Conservation (phyloP, 1,284 basidiomycete species). For the Rhodofomes roseus region DNA sequence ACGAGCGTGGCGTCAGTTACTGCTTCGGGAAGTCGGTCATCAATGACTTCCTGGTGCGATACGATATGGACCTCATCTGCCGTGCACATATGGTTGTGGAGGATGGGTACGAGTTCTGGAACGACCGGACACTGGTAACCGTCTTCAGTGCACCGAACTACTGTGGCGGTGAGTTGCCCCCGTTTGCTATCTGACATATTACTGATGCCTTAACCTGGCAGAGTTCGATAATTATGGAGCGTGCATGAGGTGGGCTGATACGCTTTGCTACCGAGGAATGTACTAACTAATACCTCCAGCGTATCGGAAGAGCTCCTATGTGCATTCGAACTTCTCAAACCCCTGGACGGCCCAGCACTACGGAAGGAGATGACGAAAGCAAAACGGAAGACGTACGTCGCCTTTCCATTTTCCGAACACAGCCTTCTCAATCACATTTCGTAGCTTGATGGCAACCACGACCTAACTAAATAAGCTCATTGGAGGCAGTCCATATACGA, state of each 20-base stretch:
- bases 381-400: conserved; percentile 85
- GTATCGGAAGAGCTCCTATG: conserved; percentile 97
- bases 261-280: neutral
- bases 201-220: conserved; percentile 29
- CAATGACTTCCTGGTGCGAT: conserved; percentile 89
- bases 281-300: conserved; percentile 26
- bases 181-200: neutral
- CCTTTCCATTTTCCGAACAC: neutral
- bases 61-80: conserved; percentile 99
- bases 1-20: conserved; percentile 99
- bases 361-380: conserved; percentile 99
- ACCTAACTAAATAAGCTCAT: conserved; percentile 17
- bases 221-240: conserved; percentile 99
- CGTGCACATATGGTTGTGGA: conserved; percentile 99
- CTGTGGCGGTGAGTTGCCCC: conserved; percentile 77
- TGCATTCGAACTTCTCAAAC: conserved; percentile 97
- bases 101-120: conserved; percentile 99
- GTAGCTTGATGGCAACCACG: conserved; percentile 31
- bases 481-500: conserved; percentile 23
- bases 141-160: conserved; percentile 99
- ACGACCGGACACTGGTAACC: conserved; percentile 96
- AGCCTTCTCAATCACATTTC: neutral
- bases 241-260: conserved; percentile 71
- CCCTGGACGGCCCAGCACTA: conserved; percentile 90
- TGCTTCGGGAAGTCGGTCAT: conserved; percentile 99